Evolutionary conservation across 169 alveolate species (phyloP), one percentile per base, ranked within the genome.

Genomic region (Plasmodium reichenowi): DNA sequence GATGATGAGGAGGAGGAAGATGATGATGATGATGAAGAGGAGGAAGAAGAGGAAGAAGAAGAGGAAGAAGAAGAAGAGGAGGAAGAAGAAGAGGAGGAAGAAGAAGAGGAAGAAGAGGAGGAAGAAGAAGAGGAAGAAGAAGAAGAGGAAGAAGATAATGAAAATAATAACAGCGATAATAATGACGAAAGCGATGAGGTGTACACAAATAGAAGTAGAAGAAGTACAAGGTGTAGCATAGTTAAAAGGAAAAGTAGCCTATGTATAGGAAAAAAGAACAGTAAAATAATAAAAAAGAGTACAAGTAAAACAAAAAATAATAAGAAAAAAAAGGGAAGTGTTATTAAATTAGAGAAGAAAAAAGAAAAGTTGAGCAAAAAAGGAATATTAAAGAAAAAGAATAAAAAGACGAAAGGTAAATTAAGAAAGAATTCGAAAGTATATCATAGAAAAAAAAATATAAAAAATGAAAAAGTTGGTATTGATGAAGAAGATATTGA

Each of bases 161-260:
- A 67, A 1, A 32, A 17, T 45, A 7, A 26, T 5, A 15, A 56
- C 17, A 10, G 17, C 2, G 47, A 54, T 8, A 3, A 60, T 60
- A 20, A 60, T 15, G 32, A 17, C 17, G 9, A 48, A 3, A 56
- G 64, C 13, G 32, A 50, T 26, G 1, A 68, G 13, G 32, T 50
- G 38, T 6, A 68, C 32, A 20, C 71, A 10, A 38, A 38, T 10
- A 3, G 80, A 17, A 3, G 50, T 22, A 9, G 66, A 24, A 56
- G 67, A 72, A 45, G 80, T 7, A 54, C 54, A 15, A 24, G 45
- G 6, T 17, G 80, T 54, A 59, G 59, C 54, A 17, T 45, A 15
- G n/a, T 52, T 26, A 17, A 54, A 59, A 54, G 72, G 12, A 24
- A 26, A 56, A 20, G 22, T 3, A 38, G 47, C n/a, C 38, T 22